Base-by-base conservation (phyloP, 2,329 filamentous ascomycete species). In the Mycogone perniciosa region DNA sequence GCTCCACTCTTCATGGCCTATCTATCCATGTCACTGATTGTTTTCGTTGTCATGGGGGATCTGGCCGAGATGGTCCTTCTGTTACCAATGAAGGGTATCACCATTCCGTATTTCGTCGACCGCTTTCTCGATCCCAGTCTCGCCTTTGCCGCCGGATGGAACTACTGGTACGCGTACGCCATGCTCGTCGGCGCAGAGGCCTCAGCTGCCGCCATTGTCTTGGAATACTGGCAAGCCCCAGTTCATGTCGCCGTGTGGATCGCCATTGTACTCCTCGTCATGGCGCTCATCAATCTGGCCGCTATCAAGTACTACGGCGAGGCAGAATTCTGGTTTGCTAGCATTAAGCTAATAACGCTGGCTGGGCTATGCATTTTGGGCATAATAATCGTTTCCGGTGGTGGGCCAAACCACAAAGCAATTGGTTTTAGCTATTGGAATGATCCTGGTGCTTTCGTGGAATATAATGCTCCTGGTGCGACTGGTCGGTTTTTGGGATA, bases 1-100 rank as follows among this genome's bases (percentile, higher is more conserved):
- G 85, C 83, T 5, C 83, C 85, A 0, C 69, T 89, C 11, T 77
- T 89, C 63, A 82, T 90, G 65, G 82, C 80, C 27, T 90, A 88
- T 64, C 59, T 79, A 6, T 71, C 69, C 56, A 78, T 79, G 76
- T 78, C 77, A 71, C 29, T 68, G 3, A 60, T 80, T 7, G 76
- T 80, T 29, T 80, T 74, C 71, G 66, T 71, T 48, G 67, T 80
- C 49, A 79, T 80, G 76, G 79, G 79, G 63, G 60, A 67, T 52
- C 67, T 81, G 7, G 77, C 71, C 7, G 78, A 81, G 61, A 80
- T 81, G 72, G 71, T 72, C 1, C 74, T 74, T 1, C 79, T 75
- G 46, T 70, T 81, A 1, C 77, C 78, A 1, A 70, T 81, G 62
- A 74, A 72, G 47, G 79, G 79, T 6, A 78, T 80, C 54, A 79